Conservation (phyloP, 345 rosid species). For the Eucalyptus sp. region DNA sequence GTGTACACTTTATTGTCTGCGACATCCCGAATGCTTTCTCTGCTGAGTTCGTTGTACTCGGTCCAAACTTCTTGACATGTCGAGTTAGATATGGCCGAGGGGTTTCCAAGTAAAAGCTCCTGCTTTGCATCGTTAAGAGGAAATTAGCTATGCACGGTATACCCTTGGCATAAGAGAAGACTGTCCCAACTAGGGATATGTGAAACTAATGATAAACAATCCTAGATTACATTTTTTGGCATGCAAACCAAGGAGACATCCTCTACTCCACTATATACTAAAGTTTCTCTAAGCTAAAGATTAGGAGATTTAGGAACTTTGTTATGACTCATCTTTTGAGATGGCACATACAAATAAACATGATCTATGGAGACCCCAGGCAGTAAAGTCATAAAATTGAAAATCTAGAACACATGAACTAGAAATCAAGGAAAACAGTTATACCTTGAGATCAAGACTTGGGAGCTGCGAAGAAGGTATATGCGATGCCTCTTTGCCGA, state of each 20-base stretch:
- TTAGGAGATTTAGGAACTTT: background rate
- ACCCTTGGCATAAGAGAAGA: background rate
- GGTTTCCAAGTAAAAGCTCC: constrained; percentile 5
- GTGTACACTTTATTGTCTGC: constrained; percentile 54
- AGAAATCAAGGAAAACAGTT: background rate
- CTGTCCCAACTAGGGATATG: background rate
- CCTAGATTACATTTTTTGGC: background rate
- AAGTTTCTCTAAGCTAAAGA: background rate
- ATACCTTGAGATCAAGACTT: constrained; percentile 23
- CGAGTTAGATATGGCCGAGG: constrained; percentile 1
- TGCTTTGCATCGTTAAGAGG: background rate
- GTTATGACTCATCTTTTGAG: background rate
- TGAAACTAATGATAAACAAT: background rate
- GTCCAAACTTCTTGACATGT: constrained; percentile 46
- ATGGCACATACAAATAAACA: background rate
- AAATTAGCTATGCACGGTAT: background rate
- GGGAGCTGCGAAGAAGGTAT: constrained; percentile 37
- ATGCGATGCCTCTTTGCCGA: constrained; percentile 35
- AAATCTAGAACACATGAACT: background rate
- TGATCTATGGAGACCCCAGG: background rate
- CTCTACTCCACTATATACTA: background rate
- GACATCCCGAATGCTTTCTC: constrained; percentile 23
- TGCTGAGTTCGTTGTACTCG: constrained; percentile 47
- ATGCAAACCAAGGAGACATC: background rate
- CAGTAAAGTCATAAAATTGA: background rate